Conservation (phyloP, 2,329 filamentous ascomycete genomes). For the Emericellopsis cladophorae region DNA sequence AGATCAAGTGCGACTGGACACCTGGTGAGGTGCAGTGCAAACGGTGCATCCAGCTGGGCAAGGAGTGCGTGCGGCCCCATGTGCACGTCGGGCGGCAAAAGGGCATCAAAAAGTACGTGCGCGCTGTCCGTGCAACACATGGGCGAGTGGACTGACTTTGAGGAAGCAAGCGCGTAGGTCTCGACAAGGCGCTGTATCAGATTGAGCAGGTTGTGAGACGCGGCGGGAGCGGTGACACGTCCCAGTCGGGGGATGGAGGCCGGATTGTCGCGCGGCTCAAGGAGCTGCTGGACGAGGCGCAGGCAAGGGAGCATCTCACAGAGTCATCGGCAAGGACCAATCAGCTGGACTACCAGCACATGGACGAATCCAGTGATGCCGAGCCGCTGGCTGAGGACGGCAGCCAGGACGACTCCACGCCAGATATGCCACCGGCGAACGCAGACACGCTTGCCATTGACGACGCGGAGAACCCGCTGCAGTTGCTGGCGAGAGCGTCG, state of each 20-base stretch:
- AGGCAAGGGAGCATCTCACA: slow-evolving; percentile 6
- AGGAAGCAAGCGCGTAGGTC: slow-evolving; percentile 55
- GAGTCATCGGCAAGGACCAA: not conserved
- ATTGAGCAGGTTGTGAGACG: slow-evolving; percentile 57
- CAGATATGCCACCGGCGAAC: slow-evolving; percentile 13
- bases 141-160: slow-evolving; percentile 2
- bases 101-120: slow-evolving; percentile 59
- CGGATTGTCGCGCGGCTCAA: slow-evolving; percentile 30
- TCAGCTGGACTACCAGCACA: slow-evolving; percentile 9
- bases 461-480: slow-evolving; percentile 63
- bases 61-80: slow-evolving; percentile 56
- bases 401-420: slow-evolving; percentile 10
- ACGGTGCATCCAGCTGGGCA: slow-evolving; percentile 42
- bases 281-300: slow-evolving; percentile 20
- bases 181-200: slow-evolving; percentile 63
- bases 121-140: not conserved
- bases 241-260: slow-evolving; percentile 23
- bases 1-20: slow-evolving; percentile 53
- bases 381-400: slow-evolving; percentile 4
- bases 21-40: slow-evolving; percentile 41
- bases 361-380: slow-evolving; percentile 17
- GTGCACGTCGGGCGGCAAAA: slow-evolving; percentile 64
- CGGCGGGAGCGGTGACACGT: slow-evolving; percentile 19
- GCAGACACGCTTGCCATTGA: slow-evolving; percentile 49
- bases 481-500: slow-evolving; percentile 60